phyloP scores from a whole-genome alignment of 140 eudicot species.

The Bidens hawaiensis region DNA sequence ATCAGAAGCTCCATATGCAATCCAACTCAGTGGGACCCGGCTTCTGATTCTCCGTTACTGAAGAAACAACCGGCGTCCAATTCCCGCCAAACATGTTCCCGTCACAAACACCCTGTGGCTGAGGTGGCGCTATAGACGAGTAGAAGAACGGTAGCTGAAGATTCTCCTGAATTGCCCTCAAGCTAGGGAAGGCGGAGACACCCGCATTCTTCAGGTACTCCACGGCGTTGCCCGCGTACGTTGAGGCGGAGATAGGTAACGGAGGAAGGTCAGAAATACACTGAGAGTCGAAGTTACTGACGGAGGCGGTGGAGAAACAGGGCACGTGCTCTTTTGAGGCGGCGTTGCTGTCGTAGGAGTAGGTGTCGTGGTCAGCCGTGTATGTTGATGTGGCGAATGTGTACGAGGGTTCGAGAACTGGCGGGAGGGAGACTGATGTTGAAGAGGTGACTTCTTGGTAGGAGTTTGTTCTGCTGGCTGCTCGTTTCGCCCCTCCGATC shows the following conservation, averaged over 20 bases:
- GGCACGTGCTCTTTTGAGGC: constrained; percentile 87
- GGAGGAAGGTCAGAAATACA: constrained; percentile 38
- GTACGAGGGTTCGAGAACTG: constrained; percentile 53
- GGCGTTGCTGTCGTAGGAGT: constrained; percentile 44
- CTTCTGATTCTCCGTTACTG: constrained; percentile 35
- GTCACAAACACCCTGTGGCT: constrained; percentile 32
- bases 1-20: constrained; percentile 71
- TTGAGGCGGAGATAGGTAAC: constrained; percentile 3
- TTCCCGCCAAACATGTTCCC: constrained; percentile 9
- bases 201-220: constrained; percentile 21
- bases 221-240: not conserved
- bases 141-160: constrained; percentile 52
- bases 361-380: constrained; percentile 40
- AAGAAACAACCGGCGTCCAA: constrained; percentile 28
- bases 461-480: not conserved
- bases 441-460: constrained; percentile 39
- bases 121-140: constrained; percentile 29
- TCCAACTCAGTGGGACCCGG: constrained; percentile 68
- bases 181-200: constrained; percentile 47
- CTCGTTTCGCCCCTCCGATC: constrained; percentile 18
- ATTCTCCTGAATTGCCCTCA: constrained; percentile 67
- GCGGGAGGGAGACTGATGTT: constrained; percentile 54
- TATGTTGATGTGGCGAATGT: constrained; percentile 32
- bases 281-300: constrained; percentile 19
- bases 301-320: constrained; percentile 89